phyloP scores from a whole-genome alignment of 805 yeast genomes.

The Yamadazyma nakazawae region DNA sequence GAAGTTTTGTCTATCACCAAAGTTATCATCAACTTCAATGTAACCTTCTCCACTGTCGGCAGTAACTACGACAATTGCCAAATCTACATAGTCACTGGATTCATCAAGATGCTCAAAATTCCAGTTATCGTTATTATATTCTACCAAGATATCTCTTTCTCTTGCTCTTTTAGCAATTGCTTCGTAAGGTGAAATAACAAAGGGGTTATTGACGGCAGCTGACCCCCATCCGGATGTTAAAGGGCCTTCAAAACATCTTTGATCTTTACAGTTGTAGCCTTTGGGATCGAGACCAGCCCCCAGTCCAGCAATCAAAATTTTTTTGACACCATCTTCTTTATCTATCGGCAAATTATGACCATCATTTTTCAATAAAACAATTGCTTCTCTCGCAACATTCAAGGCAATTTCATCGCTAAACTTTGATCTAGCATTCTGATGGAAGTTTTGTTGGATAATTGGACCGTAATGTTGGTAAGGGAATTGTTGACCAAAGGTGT shows the following conservation, averaged over 20 bases:
- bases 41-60: slow-evolving; percentile 61
- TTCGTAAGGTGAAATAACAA: slow-evolving; percentile 56
- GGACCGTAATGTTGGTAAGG: slow-evolving; percentile 56
- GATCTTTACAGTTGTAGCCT: slow-evolving; percentile 55
- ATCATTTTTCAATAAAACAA: slow-evolving; percentile 52
- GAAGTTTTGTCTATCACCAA: slow-evolving; percentile 54
- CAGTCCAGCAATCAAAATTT: slow-evolving; percentile 47
- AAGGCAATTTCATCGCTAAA: slow-evolving; percentile 48
- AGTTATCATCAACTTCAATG: slow-evolving; percentile 54
- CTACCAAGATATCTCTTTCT: slow-evolving; percentile 43
- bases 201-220: slow-evolving; percentile 54
- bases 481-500: slow-evolving; percentile 51
- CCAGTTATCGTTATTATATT: slow-evolving; percentile 45
- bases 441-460: slow-evolving; percentile 51
- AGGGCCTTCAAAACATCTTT: slow-evolving; percentile 51
- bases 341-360: slow-evolving; percentile 52
- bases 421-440: slow-evolving; percentile 49
- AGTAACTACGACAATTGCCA: slow-evolving; percentile 52
- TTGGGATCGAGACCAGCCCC: slow-evolving; percentile 51
- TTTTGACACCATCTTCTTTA: slow-evolving; percentile 38
- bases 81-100: slow-evolving; percentile 47
- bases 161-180: slow-evolving; percentile 49
- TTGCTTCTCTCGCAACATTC: slow-evolving; percentile 55
- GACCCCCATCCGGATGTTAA: slow-evolving; percentile 66
- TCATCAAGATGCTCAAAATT: slow-evolving; percentile 42